Base-by-base conservation (phyloP, 345 rosid genomes). In the Mallotus nudiflorus region DNA sequence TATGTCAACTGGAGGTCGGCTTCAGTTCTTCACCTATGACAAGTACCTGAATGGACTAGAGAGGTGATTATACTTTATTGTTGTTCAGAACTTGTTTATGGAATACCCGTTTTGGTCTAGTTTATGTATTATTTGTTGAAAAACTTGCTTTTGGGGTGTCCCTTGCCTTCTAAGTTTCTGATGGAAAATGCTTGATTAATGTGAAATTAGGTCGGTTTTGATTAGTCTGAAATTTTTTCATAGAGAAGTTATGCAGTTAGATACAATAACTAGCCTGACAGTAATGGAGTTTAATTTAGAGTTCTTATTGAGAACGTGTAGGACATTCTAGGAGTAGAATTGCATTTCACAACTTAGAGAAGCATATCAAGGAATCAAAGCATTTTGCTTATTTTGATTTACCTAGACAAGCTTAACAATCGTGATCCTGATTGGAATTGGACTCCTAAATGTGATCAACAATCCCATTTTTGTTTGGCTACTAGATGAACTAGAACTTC, bases 31-130 rank as follows among this genome's bases (percentile, higher is more conserved):
- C 63, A 69, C 87, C 74, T 95, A 87, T 70, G 94, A 95, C 77
- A 95, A 90, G 82, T 95, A 92, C 78, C 72, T 90, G 29, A 70
- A 31, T 65, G 97, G 86, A 66, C 86, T 95, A 62, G 97, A 90
- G 78, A 89, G 96, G 99, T 92, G 62, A 76, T 49, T 45, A 28
- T 37, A 31, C 53, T 9, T 49, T 54, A 35, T 59, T 20, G 24
- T 48, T n/a, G n/a, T 22, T 42, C 40, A 40, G 62, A 56, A 16
- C 13, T 56, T 40, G 22, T 10, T 71, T 48, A 39, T 55, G 16
- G 20, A 31, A 40, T 53, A 18, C 29, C 31, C 5, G 20, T 63
- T 16, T 35, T 27, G 25, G 7, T 15, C 19, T 25, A 16, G 27
- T 54, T 54, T 54, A 29, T 14, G n/a, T n/a, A n/a, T 54, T 25